phyloP scores from a whole-genome alignment of 768 basidiomycete genomes.

The Phaffia australis region DNA sequence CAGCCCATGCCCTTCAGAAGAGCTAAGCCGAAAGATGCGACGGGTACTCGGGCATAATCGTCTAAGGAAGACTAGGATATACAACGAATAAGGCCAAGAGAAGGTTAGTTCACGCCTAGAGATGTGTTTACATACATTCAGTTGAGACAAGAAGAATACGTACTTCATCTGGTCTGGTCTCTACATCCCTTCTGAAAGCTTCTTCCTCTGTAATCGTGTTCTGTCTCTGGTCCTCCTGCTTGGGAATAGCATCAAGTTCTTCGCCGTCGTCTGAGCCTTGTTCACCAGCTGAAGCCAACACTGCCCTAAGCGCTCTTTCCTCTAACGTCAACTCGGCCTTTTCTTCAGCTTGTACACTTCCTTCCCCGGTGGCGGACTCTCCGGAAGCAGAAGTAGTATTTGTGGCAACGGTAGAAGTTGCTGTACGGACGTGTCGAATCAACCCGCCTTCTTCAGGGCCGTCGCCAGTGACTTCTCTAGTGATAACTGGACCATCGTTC shows the following conservation, averaged over 20 bases:
- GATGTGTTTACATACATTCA: background rate
- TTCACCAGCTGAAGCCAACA: constrained; percentile 47
- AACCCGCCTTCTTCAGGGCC: background rate
- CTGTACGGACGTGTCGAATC: constrained; percentile 26
- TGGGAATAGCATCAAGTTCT: constrained; percentile 54
- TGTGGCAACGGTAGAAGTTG: constrained; percentile 7
- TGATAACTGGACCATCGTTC: background rate
- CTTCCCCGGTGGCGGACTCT: constrained; percentile 38
- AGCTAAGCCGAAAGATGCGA: constrained; percentile 85
- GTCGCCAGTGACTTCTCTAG: constrained; percentile 15
- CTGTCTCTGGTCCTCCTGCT: constrained; percentile 32
- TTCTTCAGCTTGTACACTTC: constrained; percentile 15
- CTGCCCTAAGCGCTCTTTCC: constrained; percentile 63
- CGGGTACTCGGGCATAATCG: constrained; percentile 82
- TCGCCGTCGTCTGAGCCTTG: constrained; percentile 37
- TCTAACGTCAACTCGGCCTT: constrained; percentile 52
- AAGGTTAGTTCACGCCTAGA: background rate
- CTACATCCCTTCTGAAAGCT: constrained; percentile 72
- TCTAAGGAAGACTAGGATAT: constrained; percentile 53
- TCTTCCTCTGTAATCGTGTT: constrained; percentile 62
- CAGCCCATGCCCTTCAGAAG: constrained; percentile 94
- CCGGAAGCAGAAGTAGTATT: constrained; percentile 30
- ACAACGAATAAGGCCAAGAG: background rate
- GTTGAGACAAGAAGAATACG: constrained; percentile 17
- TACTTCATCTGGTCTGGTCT: constrained; percentile 47